Evolutionary conservation across 345 rosid species (phyloP).

Genomic region (Eucalyptus polyanthemos): DNA sequence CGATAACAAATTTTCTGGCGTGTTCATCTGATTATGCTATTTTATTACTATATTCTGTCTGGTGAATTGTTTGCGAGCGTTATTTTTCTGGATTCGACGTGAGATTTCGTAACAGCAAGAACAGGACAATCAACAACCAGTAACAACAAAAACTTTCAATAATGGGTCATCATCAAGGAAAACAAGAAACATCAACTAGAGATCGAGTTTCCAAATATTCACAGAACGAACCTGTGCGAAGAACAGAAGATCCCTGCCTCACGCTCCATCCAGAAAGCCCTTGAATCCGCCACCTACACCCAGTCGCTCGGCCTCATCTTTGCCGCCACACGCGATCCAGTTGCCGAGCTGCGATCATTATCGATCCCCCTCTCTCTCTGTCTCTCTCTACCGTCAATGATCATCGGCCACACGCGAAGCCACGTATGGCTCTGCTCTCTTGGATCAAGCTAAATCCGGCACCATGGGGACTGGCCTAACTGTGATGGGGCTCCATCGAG

Average conservation of each 20-base stretch:
- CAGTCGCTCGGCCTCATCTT: background rate
- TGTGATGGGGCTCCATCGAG: background rate
- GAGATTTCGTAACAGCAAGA: no score
- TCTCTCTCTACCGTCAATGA: background rate
- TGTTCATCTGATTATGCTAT: no score
- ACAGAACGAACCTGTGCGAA: background rate
- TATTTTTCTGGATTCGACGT: no score
- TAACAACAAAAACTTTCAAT: no score
- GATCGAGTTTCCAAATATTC: background rate
- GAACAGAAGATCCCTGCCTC: background rate
- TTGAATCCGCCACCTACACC: background rate
- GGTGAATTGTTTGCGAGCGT: no score
- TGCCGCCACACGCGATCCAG: rapidly evolving
- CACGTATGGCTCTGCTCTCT: background rate
- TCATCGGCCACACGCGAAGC: background rate
- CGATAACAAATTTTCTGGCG: no score
- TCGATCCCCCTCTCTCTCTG: background rate
- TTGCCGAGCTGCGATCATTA: background rate
- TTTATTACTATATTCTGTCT: no score
- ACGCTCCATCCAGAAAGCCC: background rate
- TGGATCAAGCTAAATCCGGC: background rate
- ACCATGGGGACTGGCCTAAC: background rate
- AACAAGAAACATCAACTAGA: background rate
- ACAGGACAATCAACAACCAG: no score
- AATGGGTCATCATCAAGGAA: background rate